Evolutionary conservation across 208 protist genomes (phyloP).

Genomic region (Trypanosoma melophagium): DNA sequence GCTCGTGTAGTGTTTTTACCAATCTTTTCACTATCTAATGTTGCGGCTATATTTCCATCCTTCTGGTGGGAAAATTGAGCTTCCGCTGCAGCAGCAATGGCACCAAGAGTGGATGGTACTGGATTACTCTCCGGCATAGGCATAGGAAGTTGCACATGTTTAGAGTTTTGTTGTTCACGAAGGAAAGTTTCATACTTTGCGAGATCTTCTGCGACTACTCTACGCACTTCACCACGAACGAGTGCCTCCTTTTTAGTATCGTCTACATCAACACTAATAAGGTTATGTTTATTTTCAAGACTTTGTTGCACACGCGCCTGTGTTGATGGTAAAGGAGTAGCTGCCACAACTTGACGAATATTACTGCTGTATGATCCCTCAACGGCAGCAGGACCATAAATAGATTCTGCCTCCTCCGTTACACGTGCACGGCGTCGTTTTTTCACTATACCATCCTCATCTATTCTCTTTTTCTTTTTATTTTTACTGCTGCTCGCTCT

Average conservation of each 20-base stretch:
- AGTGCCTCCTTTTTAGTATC: slow-evolving; percentile 60
- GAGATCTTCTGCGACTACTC: slow-evolving; percentile 65
- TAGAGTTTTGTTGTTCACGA: slow-evolving; percentile 57
- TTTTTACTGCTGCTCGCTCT: slow-evolving; percentile 23
- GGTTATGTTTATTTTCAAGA: slow-evolving; percentile 67
- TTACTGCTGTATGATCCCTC: slow-evolving; percentile 47
- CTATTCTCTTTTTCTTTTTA: slow-evolving; percentile 49
- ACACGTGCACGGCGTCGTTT: slow-evolving; percentile 28
- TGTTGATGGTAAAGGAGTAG: slow-evolving; percentile 11
- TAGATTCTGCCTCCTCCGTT: slow-evolving; percentile 53
- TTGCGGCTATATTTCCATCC: slow-evolving; percentile 1
- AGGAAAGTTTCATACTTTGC: slow-evolving; percentile 78
- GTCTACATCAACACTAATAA: slow-evolving; percentile 75
- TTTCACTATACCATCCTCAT: slow-evolving; percentile 47
- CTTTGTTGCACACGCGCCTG: slow-evolving; percentile 46
- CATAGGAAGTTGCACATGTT: slow-evolving; percentile 84
- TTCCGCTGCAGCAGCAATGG: slow-evolving; percentile 56
- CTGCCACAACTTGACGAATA: slow-evolving; percentile 46
- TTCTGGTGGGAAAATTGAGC: slow-evolving; percentile 12
- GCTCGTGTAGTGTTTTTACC: slow-evolving; percentile 20
- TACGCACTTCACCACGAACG: slow-evolving; percentile 62
- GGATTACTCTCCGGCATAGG: slow-evolving; percentile 69
- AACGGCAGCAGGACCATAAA: slow-evolving; percentile 44
- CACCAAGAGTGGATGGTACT: slow-evolving; percentile 65
- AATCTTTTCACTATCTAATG: slow-evolving; percentile 10